These are phyloP conservation scores for Colletotrichum sp. DNA, from an alignment of 2,329 filamentous ascomycete genomes.

Conservation along the genomic window DNA sequence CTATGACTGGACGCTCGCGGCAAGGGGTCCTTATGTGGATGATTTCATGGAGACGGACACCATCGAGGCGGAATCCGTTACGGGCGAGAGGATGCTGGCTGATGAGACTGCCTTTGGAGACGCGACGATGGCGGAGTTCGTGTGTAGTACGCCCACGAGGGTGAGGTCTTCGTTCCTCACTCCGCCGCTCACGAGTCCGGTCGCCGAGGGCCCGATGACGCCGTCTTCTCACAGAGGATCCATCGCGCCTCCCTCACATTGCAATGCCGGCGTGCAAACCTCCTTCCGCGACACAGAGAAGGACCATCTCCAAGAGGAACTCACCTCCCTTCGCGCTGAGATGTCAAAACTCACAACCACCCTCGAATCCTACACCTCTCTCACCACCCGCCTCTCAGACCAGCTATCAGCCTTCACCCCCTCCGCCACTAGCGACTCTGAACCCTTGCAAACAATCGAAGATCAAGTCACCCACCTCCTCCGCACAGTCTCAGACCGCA, in stretches of 20 bases:
- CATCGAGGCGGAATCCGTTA: conserved; percentile 48
- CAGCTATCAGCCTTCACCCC: conserved; percentile 37
- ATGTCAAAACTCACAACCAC: conserved; percentile 50
- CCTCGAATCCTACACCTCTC: conserved; percentile 50
- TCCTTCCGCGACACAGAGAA: conserved; percentile 47
- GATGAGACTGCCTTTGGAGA: conserved; percentile 52
- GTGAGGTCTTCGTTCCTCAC: conserved; percentile 55
- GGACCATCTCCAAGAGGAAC: conserved; percentile 51
- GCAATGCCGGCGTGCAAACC: conserved; percentile 44
- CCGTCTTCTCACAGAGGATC: conserved; percentile 36
- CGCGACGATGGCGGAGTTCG: conserved; percentile 53
- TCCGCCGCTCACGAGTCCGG: conserved; percentile 60
- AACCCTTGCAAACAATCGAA: conserved; percentile 38
- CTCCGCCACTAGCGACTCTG: background rate
- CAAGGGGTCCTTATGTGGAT: conserved; percentile 49
- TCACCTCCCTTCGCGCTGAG: conserved; percentile 54
- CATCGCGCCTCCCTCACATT: conserved; percentile 26
- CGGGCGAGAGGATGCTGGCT: conserved; percentile 50
- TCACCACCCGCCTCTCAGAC: conserved; percentile 41
- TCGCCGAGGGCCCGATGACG: conserved; percentile 32
- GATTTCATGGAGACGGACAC: conserved; percentile 45
- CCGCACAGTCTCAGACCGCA: conserved; percentile 51
- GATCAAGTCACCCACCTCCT: conserved; percentile 47
- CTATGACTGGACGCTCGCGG: conserved; percentile 57
- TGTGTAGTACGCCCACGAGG: conserved; percentile 56